These are phyloP conservation scores for Phialemoniopsis sp. DNA, from an alignment of 2,329 filamentous ascomycete genomes.

Conservation along the genomic window DNA sequence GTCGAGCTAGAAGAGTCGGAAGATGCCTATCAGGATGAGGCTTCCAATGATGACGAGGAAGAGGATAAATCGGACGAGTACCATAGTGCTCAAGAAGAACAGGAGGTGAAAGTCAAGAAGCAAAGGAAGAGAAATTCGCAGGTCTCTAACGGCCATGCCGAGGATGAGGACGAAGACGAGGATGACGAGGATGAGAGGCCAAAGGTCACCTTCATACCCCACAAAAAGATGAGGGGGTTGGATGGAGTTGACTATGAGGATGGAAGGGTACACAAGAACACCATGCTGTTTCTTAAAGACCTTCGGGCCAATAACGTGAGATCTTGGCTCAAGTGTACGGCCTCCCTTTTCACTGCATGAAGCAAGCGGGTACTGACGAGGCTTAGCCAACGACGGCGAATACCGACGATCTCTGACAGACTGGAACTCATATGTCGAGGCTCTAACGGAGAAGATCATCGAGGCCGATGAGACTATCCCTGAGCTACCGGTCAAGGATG, in stretches of 20 bases:
- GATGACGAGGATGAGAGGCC: conserved; percentile 27
- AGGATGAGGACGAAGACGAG: conserved; percentile 30
- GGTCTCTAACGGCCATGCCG: conserved; percentile 5
- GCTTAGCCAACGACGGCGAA: conserved; percentile 70
- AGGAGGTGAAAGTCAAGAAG: conserved; percentile 17
- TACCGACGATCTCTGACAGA: conserved; percentile 76
- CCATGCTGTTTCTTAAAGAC: conserved; percentile 52
- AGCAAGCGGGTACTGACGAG: neutral
- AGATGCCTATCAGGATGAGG: neutral
- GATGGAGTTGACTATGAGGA: conserved; percentile 45
- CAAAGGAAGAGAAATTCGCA: conserved; percentile 19
- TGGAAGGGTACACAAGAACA: conserved; percentile 51
- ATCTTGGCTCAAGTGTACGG: conserved; percentile 53
- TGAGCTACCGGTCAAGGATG: conserved; percentile 79
- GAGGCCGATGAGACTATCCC: conserved; percentile 78
- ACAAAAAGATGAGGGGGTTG: conserved; percentile 32
- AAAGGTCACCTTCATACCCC: conserved; percentile 33
- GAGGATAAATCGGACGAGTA: conserved; percentile 12
- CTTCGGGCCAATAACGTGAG: conserved; percentile 57
- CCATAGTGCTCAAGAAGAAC: conserved; percentile 13
- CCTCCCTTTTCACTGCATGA: neutral
- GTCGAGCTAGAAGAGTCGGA: conserved; percentile 6
- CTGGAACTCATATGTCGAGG: conserved; percentile 75
- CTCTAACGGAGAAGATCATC: conserved; percentile 64
- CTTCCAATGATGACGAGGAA: conserved; percentile 10